These are phyloP conservation scores for Candida ulmi DNA, from an alignment of 805 yeast genomes.

Conservation along the genomic window DNA sequence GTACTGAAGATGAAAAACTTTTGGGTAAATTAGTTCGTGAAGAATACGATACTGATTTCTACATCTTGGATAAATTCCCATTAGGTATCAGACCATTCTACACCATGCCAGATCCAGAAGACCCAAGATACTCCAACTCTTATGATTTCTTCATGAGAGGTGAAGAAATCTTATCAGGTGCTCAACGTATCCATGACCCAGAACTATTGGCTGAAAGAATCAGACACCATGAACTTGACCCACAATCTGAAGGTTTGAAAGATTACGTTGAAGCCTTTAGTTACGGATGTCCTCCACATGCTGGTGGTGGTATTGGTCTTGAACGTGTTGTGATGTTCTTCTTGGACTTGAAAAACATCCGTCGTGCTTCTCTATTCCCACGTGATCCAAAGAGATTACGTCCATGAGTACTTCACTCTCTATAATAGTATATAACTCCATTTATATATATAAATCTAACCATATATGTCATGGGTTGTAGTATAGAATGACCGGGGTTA, in stretches of 20 bases:
- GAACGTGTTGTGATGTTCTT: constrained; percentile 99
- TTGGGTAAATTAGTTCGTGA: constrained; percentile 90
- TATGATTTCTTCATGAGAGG: constrained; percentile 99
- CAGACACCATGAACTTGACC: constrained; percentile 76
- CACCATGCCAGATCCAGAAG: constrained; percentile 97
- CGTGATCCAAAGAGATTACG: constrained; percentile 94
- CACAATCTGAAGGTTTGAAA: constrained; percentile 71
- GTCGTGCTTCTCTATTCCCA: constrained; percentile 99
- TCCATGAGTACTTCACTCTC: too few species aligned
- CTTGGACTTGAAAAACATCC: constrained; percentile 92
- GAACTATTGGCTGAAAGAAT: constrained; percentile 76
- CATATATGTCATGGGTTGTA: too few species aligned
- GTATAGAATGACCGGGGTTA: too few species aligned
- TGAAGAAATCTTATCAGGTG: constrained; percentile 98
- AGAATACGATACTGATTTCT: constrained; percentile 95
- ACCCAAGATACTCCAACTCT: constrained; percentile 91
- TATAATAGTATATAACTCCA: background rate
- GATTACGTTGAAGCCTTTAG: constrained; percentile 91
- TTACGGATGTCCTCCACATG: constrained; percentile 98
- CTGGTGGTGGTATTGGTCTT: constrained; percentile 99
- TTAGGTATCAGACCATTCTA: constrained; percentile 95
- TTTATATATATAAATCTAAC: background rate
- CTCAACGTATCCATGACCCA: constrained; percentile 97
- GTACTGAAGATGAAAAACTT: constrained; percentile 91
- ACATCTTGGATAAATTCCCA: constrained; percentile 97